Evolutionary conservation across 2,329 filamentous ascomycete species (phyloP).

Genomic region (Trichoderma brevicompactum): DNA sequence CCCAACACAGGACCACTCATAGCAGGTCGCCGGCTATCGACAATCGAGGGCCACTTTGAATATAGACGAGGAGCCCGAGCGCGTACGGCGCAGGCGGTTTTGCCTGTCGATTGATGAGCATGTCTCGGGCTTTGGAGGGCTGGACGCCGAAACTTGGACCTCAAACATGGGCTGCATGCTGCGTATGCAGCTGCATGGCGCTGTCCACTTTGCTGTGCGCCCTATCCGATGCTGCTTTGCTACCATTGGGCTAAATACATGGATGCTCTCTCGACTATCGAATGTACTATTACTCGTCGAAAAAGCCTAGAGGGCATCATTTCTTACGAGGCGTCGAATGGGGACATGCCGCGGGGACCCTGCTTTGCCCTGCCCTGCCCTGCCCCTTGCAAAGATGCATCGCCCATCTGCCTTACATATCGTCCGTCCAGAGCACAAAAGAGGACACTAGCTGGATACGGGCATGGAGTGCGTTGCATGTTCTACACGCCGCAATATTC

Average conservation of each 20-base stretch:
- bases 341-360: too few relatives aligned
- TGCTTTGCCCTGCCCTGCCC: background rate
- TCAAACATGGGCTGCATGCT: background rate
- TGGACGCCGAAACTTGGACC: slow-evolving; percentile 13
- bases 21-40: too few relatives aligned
- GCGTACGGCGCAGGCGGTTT: background rate
- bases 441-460: too few relatives aligned
- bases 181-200: too few relatives aligned
- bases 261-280: background rate
- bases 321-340: too few relatives aligned
- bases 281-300: too few relatives aligned
- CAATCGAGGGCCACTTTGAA: slow-evolving; percentile 1
- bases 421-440: too few relatives aligned
- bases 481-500: background rate
- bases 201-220: too few relatives aligned
- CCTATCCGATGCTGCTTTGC: background rate
- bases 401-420: too few relatives aligned
- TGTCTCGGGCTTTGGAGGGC: slow-evolving; percentile 19
- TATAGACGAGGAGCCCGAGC: background rate
- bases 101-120: background rate
- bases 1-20: background rate
- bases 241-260: background rate
- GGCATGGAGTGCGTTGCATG: too few relatives aligned
- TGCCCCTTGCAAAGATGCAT: background rate
- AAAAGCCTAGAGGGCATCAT: too few relatives aligned